Evolutionary conservation across 176 grass and related monocot species (phyloP).

Genomic region (Musa troglodytarum): DNA sequence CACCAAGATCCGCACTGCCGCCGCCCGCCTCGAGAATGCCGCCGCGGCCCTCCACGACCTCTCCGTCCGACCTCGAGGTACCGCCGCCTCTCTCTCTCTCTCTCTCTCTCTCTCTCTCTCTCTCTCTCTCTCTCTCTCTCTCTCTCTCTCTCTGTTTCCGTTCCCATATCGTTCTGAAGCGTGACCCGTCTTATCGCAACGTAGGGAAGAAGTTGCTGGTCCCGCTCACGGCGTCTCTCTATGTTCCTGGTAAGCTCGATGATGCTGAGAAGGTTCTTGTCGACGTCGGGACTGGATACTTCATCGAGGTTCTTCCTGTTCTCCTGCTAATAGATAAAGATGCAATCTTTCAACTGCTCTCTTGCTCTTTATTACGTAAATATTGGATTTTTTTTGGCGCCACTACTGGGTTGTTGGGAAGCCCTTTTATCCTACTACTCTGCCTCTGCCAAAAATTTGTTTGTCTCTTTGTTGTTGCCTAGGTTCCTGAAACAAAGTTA

Average conservation of each 20-base stretch:
- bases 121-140: neutral
- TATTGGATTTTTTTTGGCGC: neutral
- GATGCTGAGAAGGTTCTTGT: slow-evolving; percentile 83
- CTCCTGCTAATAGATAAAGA: slow-evolving; percentile 1
- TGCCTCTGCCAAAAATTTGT: neutral
- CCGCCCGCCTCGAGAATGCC: slow-evolving; percentile 66
- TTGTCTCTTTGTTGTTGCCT: neutral
- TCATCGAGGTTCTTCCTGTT: slow-evolving; percentile 63
- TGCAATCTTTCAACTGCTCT: neutral
- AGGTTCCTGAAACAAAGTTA: neutral
- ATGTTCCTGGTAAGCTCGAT: slow-evolving; percentile 79
- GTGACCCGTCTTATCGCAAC: neutral
- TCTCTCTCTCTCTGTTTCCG: neutral
- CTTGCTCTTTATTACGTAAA: neutral
- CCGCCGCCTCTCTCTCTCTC: neutral
- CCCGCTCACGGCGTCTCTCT: slow-evolving; percentile 87
- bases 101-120: neutral
- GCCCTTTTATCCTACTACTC: neutral
- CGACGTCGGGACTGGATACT: slow-evolving; percentile 91
- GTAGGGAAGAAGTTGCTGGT: slow-evolving; percentile 90
- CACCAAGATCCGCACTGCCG: slow-evolving; percentile 73
- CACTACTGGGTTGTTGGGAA: neutral
- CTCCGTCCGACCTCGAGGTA: slow-evolving; percentile 65
- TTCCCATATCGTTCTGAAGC: neutral
- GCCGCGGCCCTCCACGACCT: slow-evolving; percentile 65